Base-by-base conservation (phyloP, 306 rosid genomes). In the cucumber (Cucumis sativus) region DNA sequence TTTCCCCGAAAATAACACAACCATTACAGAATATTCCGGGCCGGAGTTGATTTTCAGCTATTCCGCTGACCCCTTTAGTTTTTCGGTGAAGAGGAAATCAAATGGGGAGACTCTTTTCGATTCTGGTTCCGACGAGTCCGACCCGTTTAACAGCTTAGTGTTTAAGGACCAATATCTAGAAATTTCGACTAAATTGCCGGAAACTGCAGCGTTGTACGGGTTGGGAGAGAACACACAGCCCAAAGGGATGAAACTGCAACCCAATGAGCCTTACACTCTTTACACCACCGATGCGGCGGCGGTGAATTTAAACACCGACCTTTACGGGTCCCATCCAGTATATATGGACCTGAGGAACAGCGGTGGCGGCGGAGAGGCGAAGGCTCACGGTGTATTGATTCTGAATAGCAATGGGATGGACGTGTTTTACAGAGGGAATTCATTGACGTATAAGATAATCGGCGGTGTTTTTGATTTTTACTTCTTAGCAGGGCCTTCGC, bases 361-460 rank as follows among this genome's bases (percentile, higher is more conserved):
- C 49, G 95, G 86, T 28, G 30, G 37, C 7, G 96, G 91, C 1
- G 21, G 86, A 6, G 96, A 89, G 0, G 88, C 95, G 61, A 88
- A 73, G 39, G 89, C 98, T 1, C 98, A 95, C 64, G 96, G 84
- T 28, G 97, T 92, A 80, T 61, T 95, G 85, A 69, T 95, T 85
- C 91, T 95, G 37, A 95, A 95, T 63, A 95, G 97, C 77, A 90
- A 95, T 84, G 98, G 98, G 16, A 95, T 95, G 97, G 97, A 95
- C 78, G 96, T 95, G 68, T 90, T 95, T 74, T 92, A 95, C 83
- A 78, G 79, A 59, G 98, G 97, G 10, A 79, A 67, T 16, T 95
- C 96, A 33, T 82, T 95, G 78, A 95, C 97, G 0, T 95, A 92
- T 75, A 95, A 95, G 83, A 59, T 90, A 51, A 95, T 92, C 33